Evolutionary conservation across 306 rosid genomes (phyloP).

Genomic region (Rosa multiflora): DNA sequence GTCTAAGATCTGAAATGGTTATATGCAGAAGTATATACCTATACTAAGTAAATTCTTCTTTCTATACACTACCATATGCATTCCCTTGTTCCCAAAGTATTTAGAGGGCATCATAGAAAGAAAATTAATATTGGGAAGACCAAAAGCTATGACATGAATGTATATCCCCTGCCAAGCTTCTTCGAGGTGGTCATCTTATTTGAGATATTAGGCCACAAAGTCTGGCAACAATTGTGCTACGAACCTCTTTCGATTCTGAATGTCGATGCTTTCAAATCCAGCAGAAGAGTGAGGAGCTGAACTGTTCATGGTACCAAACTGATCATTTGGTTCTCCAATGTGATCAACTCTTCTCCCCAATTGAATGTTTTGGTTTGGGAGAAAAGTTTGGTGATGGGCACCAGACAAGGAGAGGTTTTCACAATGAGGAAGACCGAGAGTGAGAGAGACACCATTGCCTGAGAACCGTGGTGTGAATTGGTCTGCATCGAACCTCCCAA

Average conservation of each 20-base stretch:
- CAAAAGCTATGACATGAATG: not conserved
- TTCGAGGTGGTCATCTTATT: conserved; percentile 25
- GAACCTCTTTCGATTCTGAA: conserved; percentile 90
- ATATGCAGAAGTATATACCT: conserved; percentile 75
- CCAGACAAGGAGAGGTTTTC: conserved; percentile 65
- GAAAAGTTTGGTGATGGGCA: conserved; percentile 51
- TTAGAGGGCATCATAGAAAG: conserved; percentile 28
- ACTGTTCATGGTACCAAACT: conserved; percentile 53
- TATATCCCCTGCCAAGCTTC: conserved; percentile 26
- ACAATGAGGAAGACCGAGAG: conserved; percentile 92
- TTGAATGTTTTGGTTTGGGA: conserved; percentile 69
- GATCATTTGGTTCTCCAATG: conserved; percentile 59
- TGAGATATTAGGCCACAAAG: conserved; percentile 56
- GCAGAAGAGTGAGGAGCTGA: conserved; percentile 72
- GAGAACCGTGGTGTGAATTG: conserved; percentile 75
- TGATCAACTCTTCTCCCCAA: conserved; percentile 68
- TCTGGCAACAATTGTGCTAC: conserved; percentile 90
- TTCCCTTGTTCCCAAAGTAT: conserved; percentile 35
- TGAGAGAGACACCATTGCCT: conserved; percentile 85
- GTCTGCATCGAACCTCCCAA: conserved; percentile 73
- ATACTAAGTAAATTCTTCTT: conserved; percentile 66
- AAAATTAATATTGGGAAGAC: conserved; percentile 26
- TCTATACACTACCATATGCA: conserved; percentile 75
- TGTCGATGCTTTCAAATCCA: conserved; percentile 70
- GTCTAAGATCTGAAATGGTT: conserved; percentile 67